Evolutionary conservation across 768 basidiomycete species (phyloP), one percentile per base, ranked within the genome.

Genomic region (Psilocybe azurescens): DNA sequence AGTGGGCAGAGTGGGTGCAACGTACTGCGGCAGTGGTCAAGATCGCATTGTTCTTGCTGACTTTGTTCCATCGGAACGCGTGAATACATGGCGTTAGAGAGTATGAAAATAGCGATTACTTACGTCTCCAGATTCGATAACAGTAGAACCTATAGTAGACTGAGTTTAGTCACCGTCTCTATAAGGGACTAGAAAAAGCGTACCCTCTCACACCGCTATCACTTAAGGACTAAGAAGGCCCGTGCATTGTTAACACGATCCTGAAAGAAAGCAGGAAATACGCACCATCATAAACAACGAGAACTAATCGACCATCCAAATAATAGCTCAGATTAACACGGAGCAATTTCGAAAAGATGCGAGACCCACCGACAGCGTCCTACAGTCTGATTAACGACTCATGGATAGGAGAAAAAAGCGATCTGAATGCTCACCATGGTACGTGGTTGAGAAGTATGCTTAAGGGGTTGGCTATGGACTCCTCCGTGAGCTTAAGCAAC

Each of bases 121-220:
- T 28, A 56, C 55, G 44, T 56, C 55, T 44, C 55, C 55, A 56
- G 14, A 56, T 56, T 46, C 55, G 38, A 47, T 44, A 56, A 41
- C 55, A 56, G 28, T 56, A 56, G 16, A 56, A 56, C 13, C 54
- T 55, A 20, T 28, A 5, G 41, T 13, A 33, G 50, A 9, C 5
- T 30, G 2, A 32, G 10, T 6, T 28, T 33, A 32, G 29, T 4
- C n/a, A 52, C 29, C 14, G 5, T 30, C 1, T 32, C 33, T 36
- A 11, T 24, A 24, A 50, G 10, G n/a, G 48, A 18, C 18, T n/a
- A 5, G 6, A 28, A 28, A 20, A 44, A 29, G 44, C 41, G 2
- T 20, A 44, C 55, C 41, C 44, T 46, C 55, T 11, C 24, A 56
- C 55, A 46, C 55, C 41, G n/a, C 55, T 56, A 41, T 56, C 55